Base-by-base conservation (phyloP, 441 rosid species). In the Aquilaria agallochum region DNA sequence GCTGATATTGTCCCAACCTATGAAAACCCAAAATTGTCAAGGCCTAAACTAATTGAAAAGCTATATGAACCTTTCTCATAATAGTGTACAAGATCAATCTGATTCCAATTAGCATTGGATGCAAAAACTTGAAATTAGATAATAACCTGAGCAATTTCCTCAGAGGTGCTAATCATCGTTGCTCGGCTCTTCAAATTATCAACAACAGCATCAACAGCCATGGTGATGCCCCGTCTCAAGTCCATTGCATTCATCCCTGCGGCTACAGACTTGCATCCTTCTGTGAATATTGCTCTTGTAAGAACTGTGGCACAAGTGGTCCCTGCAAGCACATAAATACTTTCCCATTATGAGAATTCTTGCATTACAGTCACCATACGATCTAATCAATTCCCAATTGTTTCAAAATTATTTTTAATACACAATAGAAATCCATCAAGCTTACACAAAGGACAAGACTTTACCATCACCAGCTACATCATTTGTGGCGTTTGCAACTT, bases 161-260 rank as follows among this genome's bases (percentile, higher is more conserved):
- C 97, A 11, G 98, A 88, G 53, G 89, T 90, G 75, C 96, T 90
- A 60, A 92, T 92, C 97, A 84, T 90, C 42, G 84, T 73, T 50
- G 98, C 88, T 67, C 92, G 76, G 75, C 96, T 84, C 73, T 88
- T 90, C 78, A 92, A 80, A 73, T 82, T 79, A 10, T 94, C 74
- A 31, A 88, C 90, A 40, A 90, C 96, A 33, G 83, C 56, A 75
- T 88, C 96, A 78, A 90, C 94, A 47, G 97, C 98, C 87, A 92
- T 74, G 31, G 85, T 79, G 60, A 92, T 92, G 33, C 96, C 96
- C 42, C 92, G 86, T 63, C 98, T 81, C 48, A 90, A 67, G 62
- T 90, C 98, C 98, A 88, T 90, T 13, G 95, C 92, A 72, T 88
- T 92, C 97, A 88, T 80, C 53, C 97, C 90, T 11, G 96, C 97